Conservation (phyloP, 345 rosid genomes). For the Eucalyptus albens region DNA sequence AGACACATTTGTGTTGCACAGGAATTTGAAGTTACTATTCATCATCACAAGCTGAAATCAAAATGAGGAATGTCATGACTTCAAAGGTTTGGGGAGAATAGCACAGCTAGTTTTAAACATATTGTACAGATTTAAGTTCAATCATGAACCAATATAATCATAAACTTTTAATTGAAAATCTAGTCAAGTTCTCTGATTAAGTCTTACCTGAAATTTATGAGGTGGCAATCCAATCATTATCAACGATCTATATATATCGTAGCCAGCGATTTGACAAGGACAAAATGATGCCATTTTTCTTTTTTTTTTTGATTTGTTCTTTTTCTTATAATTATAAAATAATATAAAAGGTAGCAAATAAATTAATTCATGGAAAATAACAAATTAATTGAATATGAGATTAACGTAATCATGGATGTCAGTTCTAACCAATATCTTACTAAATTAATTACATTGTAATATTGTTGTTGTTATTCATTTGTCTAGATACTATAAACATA, state of each 20-base stretch:
- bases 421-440: not conserved
- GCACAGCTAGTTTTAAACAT: not conserved
- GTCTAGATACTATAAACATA: not conserved
- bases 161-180: not conserved
- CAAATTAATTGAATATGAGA: not conserved
- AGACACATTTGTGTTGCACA: not conserved
- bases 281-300: not conserved
- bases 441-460: not conserved
- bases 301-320: not conserved
- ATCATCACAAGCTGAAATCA: not conserved
- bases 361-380: not conserved
- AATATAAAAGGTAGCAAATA: not conserved
- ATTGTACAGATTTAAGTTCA: not conserved
- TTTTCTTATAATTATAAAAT: not conserved
- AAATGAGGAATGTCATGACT: not conserved
- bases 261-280: fast-evolving
- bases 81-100: not conserved
- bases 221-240: not conserved
- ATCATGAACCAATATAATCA: not conserved
- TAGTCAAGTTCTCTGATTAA: not conserved
- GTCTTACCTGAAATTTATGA: not conserved
- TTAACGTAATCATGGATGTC: not conserved
- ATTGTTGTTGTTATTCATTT: not conserved
- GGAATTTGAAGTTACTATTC: not conserved
- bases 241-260: not conserved